These are phyloP conservation scores for Tagetes erecta DNA, from an alignment of 129 eudicot genomes.

Conservation along the genomic window DNA sequence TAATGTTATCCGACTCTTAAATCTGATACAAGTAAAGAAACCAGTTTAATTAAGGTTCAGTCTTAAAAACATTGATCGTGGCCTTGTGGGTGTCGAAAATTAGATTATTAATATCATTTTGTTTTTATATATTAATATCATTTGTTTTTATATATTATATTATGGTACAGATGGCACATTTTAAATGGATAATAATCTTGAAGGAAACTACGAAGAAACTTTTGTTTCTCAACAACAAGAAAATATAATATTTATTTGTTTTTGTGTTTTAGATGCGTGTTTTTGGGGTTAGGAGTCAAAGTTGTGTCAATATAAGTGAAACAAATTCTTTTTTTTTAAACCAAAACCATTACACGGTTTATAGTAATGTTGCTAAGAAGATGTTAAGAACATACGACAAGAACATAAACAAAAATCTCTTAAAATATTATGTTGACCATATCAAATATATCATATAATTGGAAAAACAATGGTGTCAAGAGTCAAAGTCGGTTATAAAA, in stretches of 20 bases:
- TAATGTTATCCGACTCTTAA: no score
- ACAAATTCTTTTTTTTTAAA: background rate
- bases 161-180: conserved; percentile 35
- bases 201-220: conserved; percentile 28
- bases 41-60: no score
- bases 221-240: background rate
- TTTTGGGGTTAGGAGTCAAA: conserved; percentile 17
- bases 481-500: conserved; percentile 2
- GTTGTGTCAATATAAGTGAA: background rate
- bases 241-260: background rate
- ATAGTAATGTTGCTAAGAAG: background rate
- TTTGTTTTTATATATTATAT: background rate
- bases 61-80: no score
- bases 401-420: background rate
- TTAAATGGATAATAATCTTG: conserved; percentile 10
- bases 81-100: no score
- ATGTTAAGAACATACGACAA: background rate
- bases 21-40: no score
- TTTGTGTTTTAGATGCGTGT: conserved; percentile 1
- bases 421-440: background rate
- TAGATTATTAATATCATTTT: background rate
- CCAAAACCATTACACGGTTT: background rate
- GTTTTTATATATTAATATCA: background rate
- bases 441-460: background rate
- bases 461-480: background rate